phyloP scores from a whole-genome alignment of 2,329 filamentous ascomycete species.

The Dactylellina sp. region DNA sequence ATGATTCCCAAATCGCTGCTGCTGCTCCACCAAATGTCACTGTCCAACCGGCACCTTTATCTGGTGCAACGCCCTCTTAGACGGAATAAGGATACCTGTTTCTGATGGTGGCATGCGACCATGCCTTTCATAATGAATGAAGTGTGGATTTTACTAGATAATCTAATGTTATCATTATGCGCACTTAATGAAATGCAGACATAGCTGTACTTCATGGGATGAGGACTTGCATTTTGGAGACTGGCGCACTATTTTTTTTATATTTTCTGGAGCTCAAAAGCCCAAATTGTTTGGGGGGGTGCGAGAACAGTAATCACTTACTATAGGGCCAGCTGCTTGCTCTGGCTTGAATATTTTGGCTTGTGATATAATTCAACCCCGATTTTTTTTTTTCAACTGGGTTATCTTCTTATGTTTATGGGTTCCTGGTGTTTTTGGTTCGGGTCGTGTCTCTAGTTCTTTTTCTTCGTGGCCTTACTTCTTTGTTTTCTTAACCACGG shows the following conservation, averaged over 20 bases:
- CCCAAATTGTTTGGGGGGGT: no score
- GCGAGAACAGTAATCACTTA: no score
- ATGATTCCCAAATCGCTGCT: not conserved
- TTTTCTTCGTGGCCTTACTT: not conserved
- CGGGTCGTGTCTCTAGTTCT: not conserved
- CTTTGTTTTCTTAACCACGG: no score
- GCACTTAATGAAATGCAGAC: no score
- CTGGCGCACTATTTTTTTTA: no score
- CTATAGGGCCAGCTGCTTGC: no score
- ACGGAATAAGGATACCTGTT: not conserved
- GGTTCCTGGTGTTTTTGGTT: conserved; percentile 9
- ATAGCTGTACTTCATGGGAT: not conserved
- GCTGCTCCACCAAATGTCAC: conserved; percentile 24
- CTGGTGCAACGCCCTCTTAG: conserved; percentile 48
- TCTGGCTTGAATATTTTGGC: no score
- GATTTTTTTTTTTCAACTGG: not conserved
- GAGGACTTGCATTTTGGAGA: no score
- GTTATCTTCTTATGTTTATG: not conserved
- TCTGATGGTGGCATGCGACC: conserved; percentile 6
- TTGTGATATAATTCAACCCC: not conserved
- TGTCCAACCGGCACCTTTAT: conserved; percentile 21
- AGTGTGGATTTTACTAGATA: no score
- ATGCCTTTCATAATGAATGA: no score
- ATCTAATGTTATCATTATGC: no score
- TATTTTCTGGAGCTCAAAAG: no score